Evolutionary conservation across 306 rosid genomes (phyloP).

Genomic region (Vigna nakashimae): DNA sequence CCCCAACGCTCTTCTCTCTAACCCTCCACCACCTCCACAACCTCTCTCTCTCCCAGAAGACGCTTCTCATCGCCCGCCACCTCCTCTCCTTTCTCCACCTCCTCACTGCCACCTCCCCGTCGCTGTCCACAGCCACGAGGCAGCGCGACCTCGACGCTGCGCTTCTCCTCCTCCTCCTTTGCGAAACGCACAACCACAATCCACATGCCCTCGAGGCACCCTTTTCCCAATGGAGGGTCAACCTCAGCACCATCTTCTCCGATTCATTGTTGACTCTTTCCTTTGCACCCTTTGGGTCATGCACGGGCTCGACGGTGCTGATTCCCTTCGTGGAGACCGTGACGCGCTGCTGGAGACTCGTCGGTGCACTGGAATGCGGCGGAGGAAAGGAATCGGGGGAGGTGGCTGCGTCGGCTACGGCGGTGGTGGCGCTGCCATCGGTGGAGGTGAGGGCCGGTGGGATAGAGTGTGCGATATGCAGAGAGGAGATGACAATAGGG

Average conservation of each 20-base stretch:
- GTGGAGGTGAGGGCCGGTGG: slow-evolving; percentile 56
- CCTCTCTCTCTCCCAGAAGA: slow-evolving; percentile 70
- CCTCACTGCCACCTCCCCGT: slow-evolving; percentile 61
- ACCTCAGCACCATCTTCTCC: slow-evolving; percentile 42
- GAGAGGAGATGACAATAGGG: slow-evolving; percentile 75
- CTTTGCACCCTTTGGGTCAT: slow-evolving; percentile 47
- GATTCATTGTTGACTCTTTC: slow-evolving; percentile 48
- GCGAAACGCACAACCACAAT: slow-evolving; percentile 71
- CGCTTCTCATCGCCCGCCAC: slow-evolving; percentile 75
- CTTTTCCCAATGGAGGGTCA: slow-evolving; percentile 59
- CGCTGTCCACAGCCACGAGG: slow-evolving; percentile 41
- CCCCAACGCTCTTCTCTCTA: slow-evolving; percentile 69
- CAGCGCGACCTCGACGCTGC: slow-evolving; percentile 71
- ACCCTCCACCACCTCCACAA: slow-evolving; percentile 74
- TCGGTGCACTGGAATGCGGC: slow-evolving; percentile 44
- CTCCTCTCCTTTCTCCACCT: slow-evolving; percentile 77
- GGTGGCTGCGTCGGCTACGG: slow-evolving; percentile 64
- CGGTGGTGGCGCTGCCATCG: slow-evolving; percentile 67
- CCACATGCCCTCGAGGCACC: slow-evolving; percentile 61
- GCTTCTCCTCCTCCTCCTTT: slow-evolving; percentile 74
- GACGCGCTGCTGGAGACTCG: slow-evolving; percentile 67
- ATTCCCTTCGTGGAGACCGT: slow-evolving; percentile 67
- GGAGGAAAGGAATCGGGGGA: slow-evolving; percentile 41
- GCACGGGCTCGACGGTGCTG: slow-evolving; percentile 43
- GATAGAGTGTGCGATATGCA: slow-evolving; percentile 81